phyloP scores from a whole-genome alignment of 805 yeast species.

The Metschnikowia corniflorae region DNA sequence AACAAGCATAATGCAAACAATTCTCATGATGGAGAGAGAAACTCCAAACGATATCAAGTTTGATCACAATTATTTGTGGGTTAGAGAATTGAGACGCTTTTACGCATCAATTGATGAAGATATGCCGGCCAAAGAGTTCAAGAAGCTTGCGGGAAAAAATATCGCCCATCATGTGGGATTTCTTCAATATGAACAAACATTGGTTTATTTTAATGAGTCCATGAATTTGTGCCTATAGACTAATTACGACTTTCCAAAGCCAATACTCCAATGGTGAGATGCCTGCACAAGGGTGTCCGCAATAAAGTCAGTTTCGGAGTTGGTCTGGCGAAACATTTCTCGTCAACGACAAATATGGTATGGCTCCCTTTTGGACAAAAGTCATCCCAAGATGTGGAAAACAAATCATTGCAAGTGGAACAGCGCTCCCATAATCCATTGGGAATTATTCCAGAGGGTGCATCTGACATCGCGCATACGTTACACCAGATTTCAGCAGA shows the following conservation, averaged over 20 bases:
- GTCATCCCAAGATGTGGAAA: background rate
- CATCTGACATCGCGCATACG: slow-evolving; percentile 19
- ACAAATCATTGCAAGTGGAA: slow-evolving; percentile 9
- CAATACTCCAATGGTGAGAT: background rate
- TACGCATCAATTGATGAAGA: slow-evolving; percentile 1
- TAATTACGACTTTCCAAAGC: no score
- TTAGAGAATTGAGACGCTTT: slow-evolving; percentile 6
- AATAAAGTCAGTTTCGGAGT: background rate
- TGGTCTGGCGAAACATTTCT: background rate
- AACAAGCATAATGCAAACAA: slow-evolving; percentile 9
- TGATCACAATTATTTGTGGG: slow-evolving; percentile 15
- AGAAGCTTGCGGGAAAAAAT: slow-evolving; percentile 3
- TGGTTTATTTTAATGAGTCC: slow-evolving; percentile 16
- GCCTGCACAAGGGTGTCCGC: slow-evolving; percentile 6
- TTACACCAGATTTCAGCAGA: slow-evolving; percentile 15
- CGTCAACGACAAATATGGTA: slow-evolving; percentile 8
- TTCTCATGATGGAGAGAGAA: slow-evolving; percentile 16
- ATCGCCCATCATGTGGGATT: slow-evolving; percentile 11
- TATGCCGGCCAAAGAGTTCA: slow-evolving; percentile 4
- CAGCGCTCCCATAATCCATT: slow-evolving; percentile 18
- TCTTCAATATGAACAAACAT: slow-evolving; percentile 13
- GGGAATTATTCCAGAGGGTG: slow-evolving; percentile 10
- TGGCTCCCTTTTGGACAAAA: slow-evolving; percentile 16
- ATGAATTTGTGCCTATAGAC: slow-evolving; percentile 11
- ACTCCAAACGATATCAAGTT: slow-evolving; percentile 8